Percentiles rank a stretch among this genome's conserved stretches.
phyloP scores from a whole-genome alignment of 2,329 filamentous ascomycete genomes.

The Harringtonia aguacate region DNA sequence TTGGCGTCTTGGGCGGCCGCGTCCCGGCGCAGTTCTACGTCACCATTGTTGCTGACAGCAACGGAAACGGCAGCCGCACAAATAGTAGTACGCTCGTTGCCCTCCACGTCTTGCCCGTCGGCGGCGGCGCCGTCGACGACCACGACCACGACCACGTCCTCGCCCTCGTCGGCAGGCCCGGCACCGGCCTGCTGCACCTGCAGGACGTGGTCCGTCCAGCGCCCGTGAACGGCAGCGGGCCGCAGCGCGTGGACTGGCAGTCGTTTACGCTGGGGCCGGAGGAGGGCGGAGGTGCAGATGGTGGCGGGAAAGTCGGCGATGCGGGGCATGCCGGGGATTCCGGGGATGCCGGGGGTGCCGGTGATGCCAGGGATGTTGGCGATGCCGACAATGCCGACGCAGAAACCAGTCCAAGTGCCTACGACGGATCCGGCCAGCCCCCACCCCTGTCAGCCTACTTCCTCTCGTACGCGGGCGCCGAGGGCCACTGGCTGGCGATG shows the following conservation, averaged over 20 bases:
- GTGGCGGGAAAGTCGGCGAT: too few relatives aligned
- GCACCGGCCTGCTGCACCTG: conserved; percentile 19
- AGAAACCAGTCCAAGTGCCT: too few relatives aligned
- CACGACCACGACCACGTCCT: conserved; percentile 26
- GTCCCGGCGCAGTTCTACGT: conserved; percentile 17
- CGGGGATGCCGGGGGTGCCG: too few relatives aligned
- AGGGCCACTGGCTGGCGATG: conserved; percentile 24
- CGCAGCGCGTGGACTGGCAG: conserved; percentile 21
- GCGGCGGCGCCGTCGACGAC: too few relatives aligned
- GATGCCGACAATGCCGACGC: too few relatives aligned
- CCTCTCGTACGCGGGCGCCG: conserved; percentile 9
- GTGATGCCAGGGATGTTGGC: too few relatives aligned
- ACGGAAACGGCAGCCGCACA: not conserved
- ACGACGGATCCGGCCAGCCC: too few relatives aligned
- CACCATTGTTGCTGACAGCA: conserved; percentile 6
- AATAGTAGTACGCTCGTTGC: too few relatives aligned
- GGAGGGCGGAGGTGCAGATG: too few relatives aligned
- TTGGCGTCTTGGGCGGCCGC: conserved; percentile 20
- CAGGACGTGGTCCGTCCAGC: conserved; percentile 22
- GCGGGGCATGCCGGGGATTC: too few relatives aligned
- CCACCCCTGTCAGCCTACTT: not conserved
- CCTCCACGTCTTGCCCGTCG: conserved; percentile 26
- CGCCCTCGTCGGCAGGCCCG: conserved; percentile 22
- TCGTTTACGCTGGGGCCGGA: conserved; percentile 21
- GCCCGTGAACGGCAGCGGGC: conserved; percentile 14